Base-by-base conservation (phyloP, 495 filamentous ascomycete genomes). In the Usnea hakonensis region DNA sequence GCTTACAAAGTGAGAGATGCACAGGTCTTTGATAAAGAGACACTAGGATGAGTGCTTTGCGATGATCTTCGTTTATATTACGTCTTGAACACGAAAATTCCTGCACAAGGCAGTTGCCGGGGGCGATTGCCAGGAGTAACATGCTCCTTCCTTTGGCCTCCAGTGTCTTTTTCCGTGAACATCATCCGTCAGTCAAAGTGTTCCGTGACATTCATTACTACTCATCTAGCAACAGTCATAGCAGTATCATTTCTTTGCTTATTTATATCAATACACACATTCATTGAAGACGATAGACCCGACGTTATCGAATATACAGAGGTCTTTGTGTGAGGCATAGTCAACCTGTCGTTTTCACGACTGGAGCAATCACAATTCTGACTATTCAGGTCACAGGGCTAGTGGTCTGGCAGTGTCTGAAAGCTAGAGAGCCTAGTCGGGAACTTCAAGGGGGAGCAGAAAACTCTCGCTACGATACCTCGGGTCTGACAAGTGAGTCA, bases 401-500 rank as follows among this genome's bases (percentile, higher is more conserved):
- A 3, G 46, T 50, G 46, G 30, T 50, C 46, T 50, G 46, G 46
- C 46, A 50, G 46, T 50, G 46, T 11, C 9, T 40, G 13, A 38
- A 38, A 35, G 32, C 28, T 19, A 46, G 36, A 35, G 23, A 16
- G 35, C 46, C 21, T 8, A 61, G 40, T 5, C 58, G 58, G 5
- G 33, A n/a, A 53, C 8, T 32, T 61, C 21, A 2, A 40, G 48
- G 58, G 54, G 36, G 58, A 61, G 36, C 28, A 16, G 6, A 30
- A 38, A 36, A 61, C 38, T 19, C 36, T 21, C 35, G 7, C 37
- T 21, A 21, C 58, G 44, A 54, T 35, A 60, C 58, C 44, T 53
- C 33, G 33, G 21, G 21, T 60, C 53, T 38, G 58, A 60, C 5
- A 23, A 60, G 44, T 37, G 58, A 38, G 23, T 60, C 35, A 53